Conservation (phyloP, 805 yeast genomes). For the Metschnikowia matae region DNA sequence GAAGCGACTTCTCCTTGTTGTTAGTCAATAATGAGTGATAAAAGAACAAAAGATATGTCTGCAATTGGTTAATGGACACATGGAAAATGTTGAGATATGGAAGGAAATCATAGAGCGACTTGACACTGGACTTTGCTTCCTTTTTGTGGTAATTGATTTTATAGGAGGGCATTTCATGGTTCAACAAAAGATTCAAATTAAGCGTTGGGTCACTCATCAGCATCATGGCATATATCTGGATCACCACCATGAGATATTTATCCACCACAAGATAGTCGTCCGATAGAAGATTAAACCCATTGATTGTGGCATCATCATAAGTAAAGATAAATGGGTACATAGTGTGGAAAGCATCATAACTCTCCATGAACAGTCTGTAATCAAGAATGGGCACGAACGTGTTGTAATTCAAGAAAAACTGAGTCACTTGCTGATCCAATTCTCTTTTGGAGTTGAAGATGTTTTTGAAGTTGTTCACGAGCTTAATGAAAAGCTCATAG, state of each 20-base stretch:
- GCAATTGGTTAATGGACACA: slow-evolving; percentile 45
- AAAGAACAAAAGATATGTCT: slow-evolving; percentile 46
- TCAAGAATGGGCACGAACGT: slow-evolving; percentile 53
- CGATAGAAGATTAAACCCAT: slow-evolving; percentile 43
- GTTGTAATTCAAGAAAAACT: slow-evolving; percentile 50
- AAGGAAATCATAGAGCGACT: slow-evolving; percentile 41
- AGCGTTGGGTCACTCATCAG: slow-evolving; percentile 47
- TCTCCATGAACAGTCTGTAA: slow-evolving; percentile 49
- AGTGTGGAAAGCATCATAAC: slow-evolving; percentile 45
- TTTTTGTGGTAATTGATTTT: slow-evolving; percentile 8
- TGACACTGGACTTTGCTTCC: slow-evolving; percentile 19
- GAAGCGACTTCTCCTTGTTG: slow-evolving; percentile 38
- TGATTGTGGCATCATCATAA: slow-evolving; percentile 43
- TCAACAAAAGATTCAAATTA: slow-evolving; percentile 38
- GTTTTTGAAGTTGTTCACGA: slow-evolving; percentile 41
- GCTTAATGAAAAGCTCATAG: slow-evolving; percentile 40
- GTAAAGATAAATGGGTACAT: slow-evolving; percentile 47
- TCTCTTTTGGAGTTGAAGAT: slow-evolving; percentile 34
- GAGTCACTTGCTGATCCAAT: slow-evolving; percentile 45
- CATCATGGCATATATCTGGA: slow-evolving; percentile 49
- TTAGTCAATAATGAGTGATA: slow-evolving; percentile 44
- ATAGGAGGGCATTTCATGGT: slow-evolving; percentile 35
- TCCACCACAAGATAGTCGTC: slow-evolving; percentile 41
- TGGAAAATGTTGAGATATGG: slow-evolving; percentile 48
- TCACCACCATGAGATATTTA: slow-evolving; percentile 40